These are phyloP conservation scores for Parascedosporium putredinis DNA, from an alignment of 2,329 filamentous ascomycete genomes.

Conservation along the genomic window DNA sequence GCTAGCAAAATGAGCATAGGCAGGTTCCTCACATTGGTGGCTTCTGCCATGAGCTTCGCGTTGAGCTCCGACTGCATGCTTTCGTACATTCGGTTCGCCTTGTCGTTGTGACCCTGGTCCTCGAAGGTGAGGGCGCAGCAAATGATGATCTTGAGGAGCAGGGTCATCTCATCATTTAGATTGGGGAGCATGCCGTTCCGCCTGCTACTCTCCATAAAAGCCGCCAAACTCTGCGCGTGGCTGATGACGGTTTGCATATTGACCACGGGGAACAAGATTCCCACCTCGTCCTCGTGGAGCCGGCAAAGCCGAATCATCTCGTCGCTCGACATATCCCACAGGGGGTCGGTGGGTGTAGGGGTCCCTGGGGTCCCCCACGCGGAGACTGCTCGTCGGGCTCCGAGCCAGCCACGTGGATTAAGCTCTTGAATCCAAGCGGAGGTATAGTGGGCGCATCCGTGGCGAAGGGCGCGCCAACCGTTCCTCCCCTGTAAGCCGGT, in stretches of 20 bases:
- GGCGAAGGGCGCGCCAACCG: background rate
- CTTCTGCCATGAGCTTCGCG: slow-evolving; percentile 47
- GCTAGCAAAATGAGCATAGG: slow-evolving; percentile 42
- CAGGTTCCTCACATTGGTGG: slow-evolving; percentile 34
- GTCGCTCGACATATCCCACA: slow-evolving; percentile 67
- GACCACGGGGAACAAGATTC: slow-evolving; percentile 83
- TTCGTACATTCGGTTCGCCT: slow-evolving; percentile 63
- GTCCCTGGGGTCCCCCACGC: slow-evolving; percentile 9
- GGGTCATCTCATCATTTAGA: slow-evolving; percentile 44
- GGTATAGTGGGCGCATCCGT: slow-evolving; percentile 48
- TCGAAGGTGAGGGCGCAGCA: slow-evolving; percentile 70
- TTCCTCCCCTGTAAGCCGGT: slow-evolving; percentile 58
- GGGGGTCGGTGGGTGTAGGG: slow-evolving; percentile 46
- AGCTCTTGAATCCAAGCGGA: slow-evolving; percentile 73
- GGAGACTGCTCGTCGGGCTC: slow-evolving; percentile 6
- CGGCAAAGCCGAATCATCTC: slow-evolving; percentile 71
- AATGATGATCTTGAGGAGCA: slow-evolving; percentile 73
- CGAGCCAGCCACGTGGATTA: slow-evolving; percentile 23
- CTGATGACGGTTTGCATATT: slow-evolving; percentile 60
- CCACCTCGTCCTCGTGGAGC: slow-evolving; percentile 81
- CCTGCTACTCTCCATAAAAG: slow-evolving; percentile 54
- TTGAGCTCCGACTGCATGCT: slow-evolving; percentile 66
- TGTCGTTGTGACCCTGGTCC: slow-evolving; percentile 65
- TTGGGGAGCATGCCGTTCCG: slow-evolving; percentile 21
- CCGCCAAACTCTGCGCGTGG: slow-evolving; percentile 59